phyloP scores from a whole-genome alignment of 805 yeast genomes.

The Wickerhamomyces pijperi region DNA sequence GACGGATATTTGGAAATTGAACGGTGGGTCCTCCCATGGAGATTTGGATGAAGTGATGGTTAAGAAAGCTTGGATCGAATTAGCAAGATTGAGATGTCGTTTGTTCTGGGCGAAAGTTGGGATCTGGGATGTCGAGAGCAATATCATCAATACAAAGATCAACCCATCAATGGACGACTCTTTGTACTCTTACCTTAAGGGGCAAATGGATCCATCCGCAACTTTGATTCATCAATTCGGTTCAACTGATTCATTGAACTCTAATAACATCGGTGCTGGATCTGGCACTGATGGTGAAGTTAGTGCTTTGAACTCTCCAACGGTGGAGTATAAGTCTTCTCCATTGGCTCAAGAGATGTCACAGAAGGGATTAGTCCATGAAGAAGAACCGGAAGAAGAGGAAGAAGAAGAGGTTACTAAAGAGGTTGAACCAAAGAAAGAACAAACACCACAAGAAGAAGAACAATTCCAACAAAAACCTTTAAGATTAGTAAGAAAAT shows the following conservation, averaged over 20 bases:
- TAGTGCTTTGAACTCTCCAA: neutral
- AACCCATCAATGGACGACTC: slow-evolving; percentile 14
- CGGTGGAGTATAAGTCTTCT: neutral
- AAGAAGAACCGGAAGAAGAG: too few relatives aligned
- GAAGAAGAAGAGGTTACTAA: too few relatives aligned
- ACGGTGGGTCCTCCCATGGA: slow-evolving; percentile 24
- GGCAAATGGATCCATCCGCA: slow-evolving; percentile 3
- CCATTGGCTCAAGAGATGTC: neutral
- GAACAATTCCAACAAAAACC: too few relatives aligned
- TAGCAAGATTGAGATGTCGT: slow-evolving; percentile 53
- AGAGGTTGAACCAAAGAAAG: too few relatives aligned
- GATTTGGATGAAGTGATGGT: slow-evolving; percentile 15
- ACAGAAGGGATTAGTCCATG: neutral
- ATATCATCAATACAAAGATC: slow-evolving; percentile 23
- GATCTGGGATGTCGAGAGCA: slow-evolving; percentile 46
- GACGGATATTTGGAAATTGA: slow-evolving; percentile 45
- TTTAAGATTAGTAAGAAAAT: too few relatives aligned
- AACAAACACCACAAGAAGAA: too few relatives aligned
- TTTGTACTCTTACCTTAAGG: slow-evolving; percentile 5
- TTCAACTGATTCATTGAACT: slow-evolving; percentile 9
- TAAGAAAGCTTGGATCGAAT: slow-evolving; percentile 52
- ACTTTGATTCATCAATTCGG: slow-evolving; percentile 3
- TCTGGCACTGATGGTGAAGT: neutral
- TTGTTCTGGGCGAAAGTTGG: slow-evolving; percentile 82
- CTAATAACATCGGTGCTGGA: neutral